Evolutionary conservation across 1,284 basidiomycete genomes (phyloP).

Genomic region (Blastosporella zonata): DNA sequence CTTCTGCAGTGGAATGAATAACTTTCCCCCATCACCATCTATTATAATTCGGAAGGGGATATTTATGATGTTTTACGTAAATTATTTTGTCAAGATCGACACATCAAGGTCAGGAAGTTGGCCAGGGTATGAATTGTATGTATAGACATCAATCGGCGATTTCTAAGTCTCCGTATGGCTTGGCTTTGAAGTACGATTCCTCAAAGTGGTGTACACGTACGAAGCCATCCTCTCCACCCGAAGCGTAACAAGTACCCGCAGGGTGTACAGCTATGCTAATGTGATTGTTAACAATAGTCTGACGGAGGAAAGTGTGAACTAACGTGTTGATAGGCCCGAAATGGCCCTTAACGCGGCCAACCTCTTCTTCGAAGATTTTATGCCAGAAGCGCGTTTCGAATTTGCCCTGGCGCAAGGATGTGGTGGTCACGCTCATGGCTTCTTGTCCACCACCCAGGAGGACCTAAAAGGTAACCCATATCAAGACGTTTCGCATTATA

Average conservation of each 20-base stretch:
- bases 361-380: slow-evolving; percentile 97
- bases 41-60: slow-evolving; percentile 4
- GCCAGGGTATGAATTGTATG: slow-evolving; percentile 13
- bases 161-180: slow-evolving; percentile 88
- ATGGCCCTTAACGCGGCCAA: slow-evolving; percentile 94
- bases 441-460: slow-evolving; percentile 96
- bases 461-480: slow-evolving; percentile 43
- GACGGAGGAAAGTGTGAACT: slow-evolving; percentile 3
- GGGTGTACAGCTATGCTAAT: slow-evolving; percentile 89
- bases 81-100: not conserved
- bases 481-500: not conserved
- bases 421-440: slow-evolving; percentile 97
- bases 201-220: slow-evolving; percentile 92
- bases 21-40: not conserved
- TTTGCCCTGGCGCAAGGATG: slow-evolving; percentile 89
- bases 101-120: not conserved
- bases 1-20: not conserved
- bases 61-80: not conserved
- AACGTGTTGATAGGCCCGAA: slow-evolving; percentile 98
- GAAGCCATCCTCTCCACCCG: slow-evolving; percentile 96
- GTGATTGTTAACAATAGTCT: slow-evolving; percentile 8
- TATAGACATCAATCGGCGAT: slow-evolving; percentile 54
- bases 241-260: slow-evolving; percentile 85
- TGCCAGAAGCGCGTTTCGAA: slow-evolving; percentile 99
- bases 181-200: slow-evolving; percentile 85